phyloP scores from a whole-genome alignment of 129 eudicot genomes.

The Gnaphalium uliginosum region DNA sequence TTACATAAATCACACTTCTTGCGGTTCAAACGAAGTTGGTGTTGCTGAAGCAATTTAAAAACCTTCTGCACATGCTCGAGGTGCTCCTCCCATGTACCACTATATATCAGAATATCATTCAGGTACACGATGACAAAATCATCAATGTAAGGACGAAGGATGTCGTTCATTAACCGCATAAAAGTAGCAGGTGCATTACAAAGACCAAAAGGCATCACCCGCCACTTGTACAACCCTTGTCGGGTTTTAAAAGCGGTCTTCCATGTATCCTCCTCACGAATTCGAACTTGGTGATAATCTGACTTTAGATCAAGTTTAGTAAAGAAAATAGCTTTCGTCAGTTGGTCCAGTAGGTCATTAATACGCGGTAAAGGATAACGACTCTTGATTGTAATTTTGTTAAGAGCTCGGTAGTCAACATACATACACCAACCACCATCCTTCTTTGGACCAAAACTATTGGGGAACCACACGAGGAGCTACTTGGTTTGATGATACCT shows the following conservation, averaged over 20 bases:
- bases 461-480: constrained; percentile 28
- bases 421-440: constrained; percentile 25
- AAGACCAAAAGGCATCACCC: too few relatives aligned
- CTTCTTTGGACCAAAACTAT: constrained; percentile 23
- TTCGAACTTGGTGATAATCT: constrained; percentile 32
- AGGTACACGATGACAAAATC: background rate
- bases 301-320: constrained; percentile 26
- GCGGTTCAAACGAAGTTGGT: too few relatives aligned
- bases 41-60: background rate
- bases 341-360: background rate
- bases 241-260: constrained; percentile 25
- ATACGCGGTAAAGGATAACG: constrained; percentile 17
- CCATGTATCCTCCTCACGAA: constrained; percentile 34
- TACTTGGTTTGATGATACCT: constrained; percentile 22
- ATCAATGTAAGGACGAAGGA: background rate
- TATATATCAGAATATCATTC: background rate
- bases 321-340: constrained; percentile 15
- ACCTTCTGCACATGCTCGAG: background rate
- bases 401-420: constrained; percentile 20
- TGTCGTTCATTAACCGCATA: too few relatives aligned
- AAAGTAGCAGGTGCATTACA: too few relatives aligned
- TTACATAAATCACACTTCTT: too few relatives aligned
- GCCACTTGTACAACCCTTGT: constrained; percentile 6
- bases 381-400: constrained; percentile 24
- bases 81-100: background rate